phyloP scores from a whole-genome alignment of 2,329 filamentous ascomycete species.

The Penicillium sp. region DNA sequence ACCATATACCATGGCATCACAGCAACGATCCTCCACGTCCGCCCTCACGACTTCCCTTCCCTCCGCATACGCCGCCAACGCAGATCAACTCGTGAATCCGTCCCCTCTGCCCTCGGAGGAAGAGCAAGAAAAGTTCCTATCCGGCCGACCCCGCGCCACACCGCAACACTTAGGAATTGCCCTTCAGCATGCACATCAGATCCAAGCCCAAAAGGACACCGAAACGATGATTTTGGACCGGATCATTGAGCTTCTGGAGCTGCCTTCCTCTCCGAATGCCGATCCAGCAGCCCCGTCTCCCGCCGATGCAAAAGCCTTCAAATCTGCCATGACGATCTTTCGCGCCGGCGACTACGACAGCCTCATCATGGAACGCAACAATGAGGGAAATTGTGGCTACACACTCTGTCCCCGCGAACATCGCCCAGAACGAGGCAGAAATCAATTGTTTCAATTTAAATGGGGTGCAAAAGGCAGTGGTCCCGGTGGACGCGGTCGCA shows the following conservation, averaged over 20 bases:
- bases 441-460: conserved; percentile 63
- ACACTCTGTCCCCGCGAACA: conserved; percentile 66
- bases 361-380: conserved; percentile 81
- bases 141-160: conserved; percentile 39
- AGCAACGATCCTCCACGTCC: conserved; percentile 42
- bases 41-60: conserved; percentile 57
- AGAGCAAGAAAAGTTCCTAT: conserved; percentile 21
- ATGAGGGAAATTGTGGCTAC: conserved; percentile 77
- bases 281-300: conserved; percentile 50
- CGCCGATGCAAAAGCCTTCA: conserved; percentile 61
- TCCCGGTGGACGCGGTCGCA: conserved; percentile 44
- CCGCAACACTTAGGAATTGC: conserved; percentile 55
- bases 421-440: conserved; percentile 45
- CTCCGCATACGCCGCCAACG: conserved; percentile 37
- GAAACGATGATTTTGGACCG: conserved; percentile 67
- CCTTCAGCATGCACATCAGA: conserved; percentile 71
- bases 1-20: conserved; percentile 14
- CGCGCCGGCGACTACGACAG: conserved; percentile 86
- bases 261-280: conserved; percentile 49
- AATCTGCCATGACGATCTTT: conserved; percentile 62
- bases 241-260: conserved; percentile 65
- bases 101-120: conserved; percentile 23
- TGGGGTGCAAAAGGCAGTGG: conserved; percentile 47
- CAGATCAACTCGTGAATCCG: conserved; percentile 33
- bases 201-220: conserved; percentile 75